These are phyloP conservation scores for Paecilomyces fulvus DNA, from an alignment of 2,329 filamentous ascomycete genomes.

Conservation along the genomic window DNA sequence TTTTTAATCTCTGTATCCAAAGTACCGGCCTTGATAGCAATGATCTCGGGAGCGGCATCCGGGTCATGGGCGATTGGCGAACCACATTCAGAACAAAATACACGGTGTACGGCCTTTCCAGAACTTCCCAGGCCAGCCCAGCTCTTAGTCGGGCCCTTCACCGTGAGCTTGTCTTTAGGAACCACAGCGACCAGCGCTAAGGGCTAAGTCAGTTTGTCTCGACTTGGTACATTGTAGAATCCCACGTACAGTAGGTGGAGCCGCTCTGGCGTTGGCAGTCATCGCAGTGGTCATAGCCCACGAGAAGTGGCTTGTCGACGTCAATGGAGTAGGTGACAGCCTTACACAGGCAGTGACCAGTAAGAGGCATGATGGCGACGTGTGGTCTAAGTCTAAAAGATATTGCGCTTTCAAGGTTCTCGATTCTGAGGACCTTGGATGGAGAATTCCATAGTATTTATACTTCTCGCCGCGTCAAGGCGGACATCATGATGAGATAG, in stretches of 20 bases:
- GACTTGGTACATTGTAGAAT: neutral
- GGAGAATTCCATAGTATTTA: constrained; percentile 16
- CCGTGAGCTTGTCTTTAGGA: constrained; percentile 55
- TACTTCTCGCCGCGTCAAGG: neutral
- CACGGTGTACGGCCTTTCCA: constrained; percentile 56
- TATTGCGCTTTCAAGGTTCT: constrained; percentile 17
- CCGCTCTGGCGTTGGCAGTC: constrained; percentile 64
- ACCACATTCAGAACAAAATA: constrained; percentile 63
- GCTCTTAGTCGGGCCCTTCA: constrained; percentile 58
- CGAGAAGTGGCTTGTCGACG: constrained; percentile 28
- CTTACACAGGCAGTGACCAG: constrained; percentile 64
- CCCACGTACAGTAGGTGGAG: constrained; percentile 51
- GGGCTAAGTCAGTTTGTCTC: neutral
- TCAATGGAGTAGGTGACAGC: constrained; percentile 60
- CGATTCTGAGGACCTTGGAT: constrained; percentile 14
- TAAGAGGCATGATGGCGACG: constrained; percentile 50
- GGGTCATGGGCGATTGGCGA: constrained; percentile 64
- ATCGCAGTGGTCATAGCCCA: constrained; percentile 64
- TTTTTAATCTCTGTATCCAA: constrained; percentile 58
- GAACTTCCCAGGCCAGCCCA: constrained; percentile 53
- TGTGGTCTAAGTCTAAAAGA: neutral
- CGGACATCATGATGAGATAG: neutral
- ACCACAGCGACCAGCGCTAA: constrained; percentile 57
- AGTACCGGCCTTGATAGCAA: constrained; percentile 60
- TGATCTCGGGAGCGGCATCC: constrained; percentile 61